Conservation (phyloP, 2,329 filamentous ascomycete genomes). For the Lasiodiplodia sp. region DNA sequence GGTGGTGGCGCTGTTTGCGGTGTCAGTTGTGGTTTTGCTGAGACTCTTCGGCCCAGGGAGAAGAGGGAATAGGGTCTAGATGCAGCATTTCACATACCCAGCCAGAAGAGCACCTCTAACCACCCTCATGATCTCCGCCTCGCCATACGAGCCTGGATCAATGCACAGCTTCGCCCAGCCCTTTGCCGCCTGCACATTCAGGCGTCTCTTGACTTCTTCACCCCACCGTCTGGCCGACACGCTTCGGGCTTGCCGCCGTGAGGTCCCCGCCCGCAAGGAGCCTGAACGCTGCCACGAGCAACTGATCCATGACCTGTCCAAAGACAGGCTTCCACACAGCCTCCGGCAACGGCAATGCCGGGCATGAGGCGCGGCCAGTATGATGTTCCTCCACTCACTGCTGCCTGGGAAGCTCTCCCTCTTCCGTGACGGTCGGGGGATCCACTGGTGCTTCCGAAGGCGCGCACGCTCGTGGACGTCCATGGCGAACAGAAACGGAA, state of each 20-base stretch:
- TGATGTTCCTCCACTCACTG: too few relatives aligned
- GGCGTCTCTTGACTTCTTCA: neutral
- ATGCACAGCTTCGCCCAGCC: neutral
- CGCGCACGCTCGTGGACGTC: too few relatives aligned
- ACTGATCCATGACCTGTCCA: neutral
- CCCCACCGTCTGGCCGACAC: neutral
- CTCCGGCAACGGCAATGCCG: neutral
- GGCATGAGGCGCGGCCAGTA: too few relatives aligned
- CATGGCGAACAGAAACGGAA: too few relatives aligned
- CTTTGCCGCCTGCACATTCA: neutral
- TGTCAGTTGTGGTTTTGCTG: too few relatives aligned
- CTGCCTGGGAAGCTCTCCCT: too few relatives aligned
- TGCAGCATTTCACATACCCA: too few relatives aligned
- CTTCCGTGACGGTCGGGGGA: too few relatives aligned
- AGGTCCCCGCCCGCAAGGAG: neutral
- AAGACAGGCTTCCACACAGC: neutral
- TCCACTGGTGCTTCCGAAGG: too few relatives aligned
- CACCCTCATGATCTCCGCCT: neutral
- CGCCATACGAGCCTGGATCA: neutral
- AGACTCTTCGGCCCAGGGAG: too few relatives aligned
- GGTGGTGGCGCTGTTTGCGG: too few relatives aligned
- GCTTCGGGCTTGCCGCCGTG: neutral
- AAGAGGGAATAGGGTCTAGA: too few relatives aligned
- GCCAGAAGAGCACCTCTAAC: neutral
- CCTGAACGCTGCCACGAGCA: neutral